Base-by-base conservation (phyloP, 2,329 filamentous ascomycete species). In the Cladorrhinum sp. region DNA sequence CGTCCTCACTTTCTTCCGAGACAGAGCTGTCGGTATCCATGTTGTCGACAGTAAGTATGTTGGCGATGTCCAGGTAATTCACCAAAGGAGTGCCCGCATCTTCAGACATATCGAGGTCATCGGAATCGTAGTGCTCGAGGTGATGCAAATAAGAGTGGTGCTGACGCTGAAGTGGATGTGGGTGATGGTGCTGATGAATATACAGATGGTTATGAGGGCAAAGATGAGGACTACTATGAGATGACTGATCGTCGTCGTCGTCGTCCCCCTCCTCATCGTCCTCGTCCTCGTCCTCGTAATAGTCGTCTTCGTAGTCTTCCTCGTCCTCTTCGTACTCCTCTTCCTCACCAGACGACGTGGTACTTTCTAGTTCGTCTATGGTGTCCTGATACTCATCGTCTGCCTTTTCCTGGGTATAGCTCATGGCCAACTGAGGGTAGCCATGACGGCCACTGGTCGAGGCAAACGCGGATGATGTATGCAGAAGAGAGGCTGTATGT, bases 31-130 rank as follows among this genome's bases (percentile, higher is more conserved):
- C 64, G 50, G 67, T 58, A 45, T 67, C 65, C 60, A 70, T 65
- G 50, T 65, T 64, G 48, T 64, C 41, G 41, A 2, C 55, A 9
- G 65, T 61, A 45, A 70, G 56, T 8, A 69, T 48, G 45, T 62
- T 62, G 52, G 64, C 55, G 25, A 64, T 54, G 29, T 67, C 57
- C 22, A 62, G 32, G 49, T 63, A 66, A 52, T 67, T 62, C 8
- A 67, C 60, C 53, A 67, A 54, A 13, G 68, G 65, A 4, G 63
- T 65, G 10, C 60, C 68, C 20, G 58, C 57, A 50, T 61, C 65
- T 27, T 67, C 69, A 8, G 66, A 68, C 62, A 65, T 62, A 59
- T 70, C 69, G 16, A 63, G 53, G 23, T 65, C 63, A 38, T 68
- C 68, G 7, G 64, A 65, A 23, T 65, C 58, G 62, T 67, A 64